phyloP scores from a whole-genome alignment of 768 basidiomycete species.

The Amanita polypyramis region DNA sequence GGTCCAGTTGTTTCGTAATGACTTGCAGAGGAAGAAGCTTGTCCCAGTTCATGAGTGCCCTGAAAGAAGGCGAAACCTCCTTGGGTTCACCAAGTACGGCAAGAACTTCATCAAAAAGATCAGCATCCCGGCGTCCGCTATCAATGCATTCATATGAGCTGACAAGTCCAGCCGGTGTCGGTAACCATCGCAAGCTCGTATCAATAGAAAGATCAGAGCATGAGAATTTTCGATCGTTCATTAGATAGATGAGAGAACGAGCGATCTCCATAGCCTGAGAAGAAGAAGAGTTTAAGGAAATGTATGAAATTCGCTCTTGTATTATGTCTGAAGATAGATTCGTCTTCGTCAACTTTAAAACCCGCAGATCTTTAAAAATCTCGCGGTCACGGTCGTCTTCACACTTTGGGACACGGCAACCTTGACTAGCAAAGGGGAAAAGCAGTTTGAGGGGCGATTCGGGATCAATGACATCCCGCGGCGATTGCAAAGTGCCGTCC shows the following conservation, averaged over 20 bases:
- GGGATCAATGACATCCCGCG: conserved; percentile 16
- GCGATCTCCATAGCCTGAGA: conserved; percentile 9
- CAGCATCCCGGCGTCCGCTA: conserved; percentile 11
- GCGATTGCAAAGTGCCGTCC: conserved; percentile 13
- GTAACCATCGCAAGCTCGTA: conserved; percentile 22
- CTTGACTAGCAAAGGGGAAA: background rate
- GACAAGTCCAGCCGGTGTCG: conserved; percentile 23
- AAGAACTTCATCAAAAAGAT: conserved; percentile 31
- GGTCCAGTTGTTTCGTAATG: conserved; percentile 24
- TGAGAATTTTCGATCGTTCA: conserved; percentile 7
- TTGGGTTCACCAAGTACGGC: conserved; percentile 18
- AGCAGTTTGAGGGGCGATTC: conserved; percentile 11
- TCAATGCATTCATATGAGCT: conserved; percentile 20
- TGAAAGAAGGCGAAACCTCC: conserved; percentile 19
- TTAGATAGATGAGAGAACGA: conserved; percentile 14
- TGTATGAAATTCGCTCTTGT: conserved; percentile 24
- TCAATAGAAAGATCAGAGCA: conserved; percentile 1
- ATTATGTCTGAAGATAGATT: conserved; percentile 21
- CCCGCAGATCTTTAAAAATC: conserved; percentile 11
- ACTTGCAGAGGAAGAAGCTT: conserved; percentile 19
- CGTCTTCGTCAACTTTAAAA: conserved; percentile 19
- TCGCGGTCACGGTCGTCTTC: background rate
- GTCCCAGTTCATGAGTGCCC: conserved; percentile 28
- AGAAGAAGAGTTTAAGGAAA: conserved; percentile 15
- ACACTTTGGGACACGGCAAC: background rate